Conservation (phyloP, 73 alveolate species). For the Blepharisma japonicum region DNA sequence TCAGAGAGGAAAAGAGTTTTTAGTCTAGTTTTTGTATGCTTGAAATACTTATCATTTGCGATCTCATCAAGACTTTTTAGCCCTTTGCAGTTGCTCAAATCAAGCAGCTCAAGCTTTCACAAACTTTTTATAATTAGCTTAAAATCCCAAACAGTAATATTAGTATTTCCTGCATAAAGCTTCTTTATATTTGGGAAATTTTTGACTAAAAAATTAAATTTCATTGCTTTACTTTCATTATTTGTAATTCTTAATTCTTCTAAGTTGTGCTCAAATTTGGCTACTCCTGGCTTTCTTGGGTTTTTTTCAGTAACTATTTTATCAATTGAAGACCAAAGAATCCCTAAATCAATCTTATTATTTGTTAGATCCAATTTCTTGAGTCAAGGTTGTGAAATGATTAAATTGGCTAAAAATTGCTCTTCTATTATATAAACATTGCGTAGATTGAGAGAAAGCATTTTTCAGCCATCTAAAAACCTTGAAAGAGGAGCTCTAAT, state of each 20-base stretch:
- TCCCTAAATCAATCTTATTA: not conserved
- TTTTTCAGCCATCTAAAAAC: not conserved
- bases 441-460: not conserved
- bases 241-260: slow-evolving; percentile 24
- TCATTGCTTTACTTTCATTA: not conserved
- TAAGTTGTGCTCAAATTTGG: not conserved
- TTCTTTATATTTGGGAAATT: not conserved
- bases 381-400: not conserved
- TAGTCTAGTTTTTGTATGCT: not conserved
- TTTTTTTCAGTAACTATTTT: not conserved
- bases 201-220: not conserved
- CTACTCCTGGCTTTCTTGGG: not conserved
- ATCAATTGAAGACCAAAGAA: not conserved
- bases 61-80: not conserved
- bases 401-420: not conserved
- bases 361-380: not conserved
- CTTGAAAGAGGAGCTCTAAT: not conserved
- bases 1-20: not conserved
- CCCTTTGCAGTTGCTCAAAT: not conserved
- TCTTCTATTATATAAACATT: not conserved
- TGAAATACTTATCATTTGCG: not conserved
- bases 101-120: not conserved
- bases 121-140: not conserved
- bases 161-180: slow-evolving; percentile 11
- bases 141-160: not conserved